Base-by-base conservation (phyloP, 768 basidiomycete species). In the Suillus hirtellus region DNA sequence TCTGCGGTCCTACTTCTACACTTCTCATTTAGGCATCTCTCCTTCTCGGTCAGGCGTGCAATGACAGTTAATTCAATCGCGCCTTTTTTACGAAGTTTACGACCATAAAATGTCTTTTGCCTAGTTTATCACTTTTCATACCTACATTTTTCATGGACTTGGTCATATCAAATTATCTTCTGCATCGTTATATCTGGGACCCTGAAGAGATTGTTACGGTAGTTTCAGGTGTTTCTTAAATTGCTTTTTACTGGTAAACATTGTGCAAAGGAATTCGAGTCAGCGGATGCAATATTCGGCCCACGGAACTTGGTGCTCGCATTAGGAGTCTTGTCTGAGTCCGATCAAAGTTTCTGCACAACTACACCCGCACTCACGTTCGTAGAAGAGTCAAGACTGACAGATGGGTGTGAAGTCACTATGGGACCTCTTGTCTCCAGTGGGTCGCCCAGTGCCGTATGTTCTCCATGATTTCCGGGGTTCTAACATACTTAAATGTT, bases 331-430 rank as follows among this genome's bases (percentile, higher is more conserved):
- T 37, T 37, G 35, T 37, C 35, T 1, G 9, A 35, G 9, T 35
- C 35, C 2, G 35, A 8, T 37, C 35, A 31, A 49, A 15, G 24
- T 49, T 49, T 49, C 24, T 50, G 17, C 24, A 14, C 12, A 14
- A 21, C 15, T 60, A 27, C 44, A 15, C 47, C 5, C 15, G 53
- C n/a, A 17, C 17, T 14, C 27, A 60, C 59, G n/a, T 49, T 6
- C 34, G 59, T 10, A 35, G 31, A 59, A 35, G n/a, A n/a, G n/a
- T n/a, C n/a, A n/a, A n/a, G 31, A 27, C 14, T 60, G 31, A 35
- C 17, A 53, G 17, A 95, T 98, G 96, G 96, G 96, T 86, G 96
- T 99, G 59, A 96, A 98, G 76, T 94, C 93, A 37, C 79, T 99
- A 68, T 99, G 96, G 96, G 90, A 83, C 65, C 86, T 99, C 14